Evolutionary conservation across 2,329 filamentous ascomycete species (phyloP).

Genomic region (Venturia effusa): DNA sequence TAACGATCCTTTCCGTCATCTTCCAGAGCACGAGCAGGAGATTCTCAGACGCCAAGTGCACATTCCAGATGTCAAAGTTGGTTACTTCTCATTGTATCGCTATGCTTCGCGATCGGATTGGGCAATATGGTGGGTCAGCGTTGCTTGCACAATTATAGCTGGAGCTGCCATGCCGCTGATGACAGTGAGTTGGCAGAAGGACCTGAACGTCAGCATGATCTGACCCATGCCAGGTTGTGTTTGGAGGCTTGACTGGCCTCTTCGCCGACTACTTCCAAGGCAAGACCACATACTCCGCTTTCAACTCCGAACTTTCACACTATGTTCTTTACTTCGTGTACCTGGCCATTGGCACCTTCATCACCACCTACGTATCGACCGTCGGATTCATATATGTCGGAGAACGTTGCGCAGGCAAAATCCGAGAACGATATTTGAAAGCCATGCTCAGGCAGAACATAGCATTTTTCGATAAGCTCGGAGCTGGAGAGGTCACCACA

Average conservation of each 20-base stretch:
- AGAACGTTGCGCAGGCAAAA: conserved; percentile 35
- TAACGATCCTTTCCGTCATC: conserved; percentile 24
- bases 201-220: conserved; percentile 31
- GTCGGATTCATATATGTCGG: conserved; percentile 71
- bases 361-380: conserved; percentile 46
- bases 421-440: conserved; percentile 68
- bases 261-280: conserved; percentile 24
- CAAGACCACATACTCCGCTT: conserved; percentile 19
- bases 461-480: conserved; percentile 60
- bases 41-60: conserved; percentile 29
- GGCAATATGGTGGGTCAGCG: conserved; percentile 50
- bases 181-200: conserved; percentile 42
- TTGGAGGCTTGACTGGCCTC: conserved; percentile 27
- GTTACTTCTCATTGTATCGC: conserved; percentile 35
- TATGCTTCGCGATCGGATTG: conserved; percentile 58
- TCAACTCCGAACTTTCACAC: conserved; percentile 21
- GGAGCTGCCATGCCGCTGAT: conserved; percentile 70
- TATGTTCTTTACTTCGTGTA: conserved; percentile 27
- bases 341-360: conserved; percentile 19
- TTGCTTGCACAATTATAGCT: conserved; percentile 55
- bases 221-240: conserved; percentile 47
- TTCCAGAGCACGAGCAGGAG: conserved; percentile 26
- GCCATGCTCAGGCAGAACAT: conserved; percentile 31
- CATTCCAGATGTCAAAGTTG: conserved; percentile 31
- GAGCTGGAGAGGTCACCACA: conserved; percentile 86